A percentile compares a stretch with the other conserved stretches of the same genome.
Evolutionary conservation across 192 early-diverging fungal species (phyloP).

Genomic region (Ambispora gerdemannii): DNA sequence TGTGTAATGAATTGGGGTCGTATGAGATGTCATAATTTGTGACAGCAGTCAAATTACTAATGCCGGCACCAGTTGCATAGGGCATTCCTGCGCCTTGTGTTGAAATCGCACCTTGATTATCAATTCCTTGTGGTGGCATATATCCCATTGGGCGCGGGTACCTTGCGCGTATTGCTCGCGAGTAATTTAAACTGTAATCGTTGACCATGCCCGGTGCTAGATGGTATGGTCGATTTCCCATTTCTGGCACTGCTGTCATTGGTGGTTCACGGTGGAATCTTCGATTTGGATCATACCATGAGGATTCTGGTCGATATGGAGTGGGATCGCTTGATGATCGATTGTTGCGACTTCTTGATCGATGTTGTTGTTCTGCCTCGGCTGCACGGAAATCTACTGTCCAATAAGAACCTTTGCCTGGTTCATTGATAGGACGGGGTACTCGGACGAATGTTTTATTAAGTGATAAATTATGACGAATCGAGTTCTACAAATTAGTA

Average conservation of each 20-base stretch:
- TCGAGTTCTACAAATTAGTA: constrained; percentile 64
- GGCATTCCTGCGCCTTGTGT: constrained; percentile 24
- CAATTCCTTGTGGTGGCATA: constrained; percentile 17
- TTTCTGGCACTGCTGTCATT: constrained; percentile 26
- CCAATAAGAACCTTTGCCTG: constrained; percentile 86
- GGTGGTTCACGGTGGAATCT: constrained; percentile 21
- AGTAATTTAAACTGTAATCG: constrained; percentile 4
- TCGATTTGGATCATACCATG: constrained; percentile 10
- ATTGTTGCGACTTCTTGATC: constrained; percentile 28
- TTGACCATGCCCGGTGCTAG: constrained; percentile 1
- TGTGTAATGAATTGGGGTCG: constrained; percentile 16
- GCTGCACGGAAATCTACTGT: constrained; percentile 54
- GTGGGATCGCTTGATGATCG: constrained; percentile 28
- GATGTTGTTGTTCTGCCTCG: constrained; percentile 31
- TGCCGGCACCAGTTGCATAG: constrained; percentile 29
- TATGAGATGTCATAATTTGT: constrained; percentile 25
- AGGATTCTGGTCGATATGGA: constrained; percentile 9
- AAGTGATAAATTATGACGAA: constrained; percentile 80
- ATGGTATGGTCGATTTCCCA: constrained; percentile 8
- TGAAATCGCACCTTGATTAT: background rate
- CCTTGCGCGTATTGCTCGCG: background rate
- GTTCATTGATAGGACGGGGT: constrained; percentile 73
- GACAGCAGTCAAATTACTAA: constrained; percentile 20
- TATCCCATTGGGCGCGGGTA: constrained; percentile 8
- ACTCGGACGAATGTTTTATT: constrained; percentile 81